Percentiles rank a stretch among this genome's conserved stretches.
Conservation (phyloP, 768 basidiomycete genomes). For the Amyloporia xantha region DNA sequence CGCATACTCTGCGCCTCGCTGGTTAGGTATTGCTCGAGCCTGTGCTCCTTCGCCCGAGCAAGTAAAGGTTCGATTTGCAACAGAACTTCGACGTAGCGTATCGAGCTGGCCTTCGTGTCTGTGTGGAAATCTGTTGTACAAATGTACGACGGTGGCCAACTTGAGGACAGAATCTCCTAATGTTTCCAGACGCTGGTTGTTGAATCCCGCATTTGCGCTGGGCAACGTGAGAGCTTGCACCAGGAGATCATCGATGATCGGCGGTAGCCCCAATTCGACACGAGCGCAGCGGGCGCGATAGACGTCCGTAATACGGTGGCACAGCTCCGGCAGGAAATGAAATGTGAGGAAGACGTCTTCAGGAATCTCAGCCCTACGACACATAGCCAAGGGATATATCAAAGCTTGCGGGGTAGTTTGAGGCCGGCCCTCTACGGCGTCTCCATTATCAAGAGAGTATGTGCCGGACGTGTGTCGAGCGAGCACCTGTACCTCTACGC, state of each 20-base stretch:
- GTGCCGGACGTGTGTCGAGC: constrained; percentile 27
- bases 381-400: constrained; percentile 39
- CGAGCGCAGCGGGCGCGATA: constrained; percentile 53
- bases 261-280: constrained; percentile 51
- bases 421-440: constrained; percentile 9
- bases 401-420: constrained; percentile 20
- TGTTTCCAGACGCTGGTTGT: constrained; percentile 83
- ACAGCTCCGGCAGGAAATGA: constrained; percentile 56
- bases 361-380: constrained; percentile 50
- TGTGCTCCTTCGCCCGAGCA: constrained; percentile 54
- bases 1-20: constrained; percentile 47
- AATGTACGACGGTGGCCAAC: constrained; percentile 65
- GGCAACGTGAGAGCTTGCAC: constrained; percentile 77
- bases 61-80: constrained; percentile 72
- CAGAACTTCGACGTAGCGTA: constrained; percentile 50
- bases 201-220: constrained; percentile 52
- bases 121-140: constrained; percentile 69
- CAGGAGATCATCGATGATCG: constrained; percentile 49
- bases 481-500: constrained; percentile 49
- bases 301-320: constrained; percentile 56
- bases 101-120: constrained; percentile 82
- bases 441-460: constrained; percentile 24
- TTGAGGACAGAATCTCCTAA: constrained; percentile 82
- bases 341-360: constrained; percentile 44
- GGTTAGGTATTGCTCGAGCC: constrained; percentile 57